These are phyloP conservation scores for Phaffomyces opuntiae DNA, from an alignment of 805 yeast genomes.

Conservation along the genomic window DNA sequence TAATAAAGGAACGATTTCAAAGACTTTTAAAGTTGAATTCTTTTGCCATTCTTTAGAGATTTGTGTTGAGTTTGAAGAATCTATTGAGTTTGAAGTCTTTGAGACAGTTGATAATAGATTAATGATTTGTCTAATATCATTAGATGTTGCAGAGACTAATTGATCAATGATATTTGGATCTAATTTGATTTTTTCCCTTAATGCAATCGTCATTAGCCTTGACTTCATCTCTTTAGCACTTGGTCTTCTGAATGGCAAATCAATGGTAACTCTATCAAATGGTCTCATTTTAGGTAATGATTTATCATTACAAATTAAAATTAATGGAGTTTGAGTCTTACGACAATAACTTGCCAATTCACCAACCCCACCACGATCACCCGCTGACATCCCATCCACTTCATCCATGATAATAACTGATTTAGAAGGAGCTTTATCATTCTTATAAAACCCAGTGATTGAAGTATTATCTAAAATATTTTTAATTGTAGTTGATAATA, in stretches of 20 bases:
- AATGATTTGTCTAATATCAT: conserved; percentile 92
- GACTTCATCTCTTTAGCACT: conserved; percentile 74
- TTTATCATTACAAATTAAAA: conserved; percentile 89
- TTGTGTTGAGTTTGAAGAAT: conserved; percentile 53
- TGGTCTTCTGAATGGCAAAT: conserved; percentile 84
- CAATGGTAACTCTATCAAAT: conserved; percentile 76
- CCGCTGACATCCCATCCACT: conserved; percentile 99
- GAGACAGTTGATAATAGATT: conserved; percentile 83
- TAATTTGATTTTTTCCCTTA: conserved; percentile 71
- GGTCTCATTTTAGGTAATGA: conserved; percentile 93
- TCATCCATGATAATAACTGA: conserved; percentile 95
- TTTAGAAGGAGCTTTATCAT: conserved; percentile 38
- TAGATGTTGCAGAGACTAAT: conserved; percentile 74
- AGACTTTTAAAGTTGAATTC: conserved; percentile 84
- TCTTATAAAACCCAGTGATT: conserved; percentile 58
- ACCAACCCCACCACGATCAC: conserved; percentile 98
- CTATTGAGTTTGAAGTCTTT: conserved; percentile 58
- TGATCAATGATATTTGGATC: conserved; percentile 79
- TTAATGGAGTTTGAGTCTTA: conserved; percentile 82
- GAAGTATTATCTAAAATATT: conserved; percentile 76
- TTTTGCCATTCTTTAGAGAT: conserved; percentile 77
- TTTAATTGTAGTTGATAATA: conserved; percentile 62
- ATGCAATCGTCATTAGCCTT: conserved; percentile 84
- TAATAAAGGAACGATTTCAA: conserved; percentile 73
- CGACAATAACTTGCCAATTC: conserved; percentile 83